Evolutionary conservation across 345 rosid genomes (phyloP), one percentile per base, ranked within the genome.

Genomic region (Salix dunnii): DNA sequence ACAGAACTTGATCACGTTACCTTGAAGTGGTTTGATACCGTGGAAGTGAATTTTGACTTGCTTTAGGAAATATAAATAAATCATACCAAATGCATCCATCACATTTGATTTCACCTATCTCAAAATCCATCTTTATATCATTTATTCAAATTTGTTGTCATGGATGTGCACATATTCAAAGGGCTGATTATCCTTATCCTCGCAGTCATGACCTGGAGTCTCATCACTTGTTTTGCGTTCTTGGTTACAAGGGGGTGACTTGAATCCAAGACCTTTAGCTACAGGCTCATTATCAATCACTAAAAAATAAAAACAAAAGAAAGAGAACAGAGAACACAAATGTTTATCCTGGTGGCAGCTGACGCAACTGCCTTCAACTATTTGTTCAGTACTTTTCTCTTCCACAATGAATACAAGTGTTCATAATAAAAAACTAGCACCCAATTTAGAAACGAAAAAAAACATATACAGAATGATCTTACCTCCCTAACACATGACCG

Each of bases 401-500:
- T 43, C 48, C 16, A 43, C 16, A 43, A 43, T 11, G 16, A 43
- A 43, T 11, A 14, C 16, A 46, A 3, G 17, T 10, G 43, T 10
- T 40, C 16, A 46, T 46, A 46, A 46, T 13, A 43, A 43, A 40
- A 46, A 14, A 43, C 17, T 14, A 9, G 27, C 14, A n/a, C 13
- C 62, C 23, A 55, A 9, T 55, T 55, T 23, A 9, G 8, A 43
- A 62, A 21, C 60, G 1, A 13, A 33, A 18, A 48, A 65, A 70
- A 5, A 10, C 3, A 25, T 36, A 30, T 38, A 36, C 40, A 74
- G 46, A 30, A 48, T 31, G 36, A 25, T 25, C 48, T 46, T 68
- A 84, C 86, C 83, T 79, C 30, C 80, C 74, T 20, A 51, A 30
- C 23, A 30, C 40, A 65, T 78, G 67, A 75, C 21, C 21, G 2